Conservation (phyloP, 768 basidiomycete species). For the Lactarius tabidus region DNA sequence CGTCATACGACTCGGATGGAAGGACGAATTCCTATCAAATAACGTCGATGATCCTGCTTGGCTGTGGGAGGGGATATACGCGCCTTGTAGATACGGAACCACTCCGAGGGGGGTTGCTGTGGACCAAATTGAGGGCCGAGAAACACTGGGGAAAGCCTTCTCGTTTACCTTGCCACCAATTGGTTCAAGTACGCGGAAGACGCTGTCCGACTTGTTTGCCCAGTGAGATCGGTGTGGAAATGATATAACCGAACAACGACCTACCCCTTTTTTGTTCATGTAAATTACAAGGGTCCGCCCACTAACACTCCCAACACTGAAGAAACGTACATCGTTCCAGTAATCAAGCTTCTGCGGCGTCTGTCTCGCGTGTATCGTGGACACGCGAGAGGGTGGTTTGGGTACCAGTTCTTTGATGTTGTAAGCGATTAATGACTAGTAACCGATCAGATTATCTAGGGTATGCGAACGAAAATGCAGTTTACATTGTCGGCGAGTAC, state of each 20-base stretch:
- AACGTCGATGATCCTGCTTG: background rate
- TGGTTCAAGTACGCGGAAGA: conserved; percentile 97
- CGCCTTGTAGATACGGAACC: conserved; percentile 78
- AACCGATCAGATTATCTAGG: background rate
- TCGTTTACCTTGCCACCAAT: conserved; percentile 88
- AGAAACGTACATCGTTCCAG: conserved; percentile 93
- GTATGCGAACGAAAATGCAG: conserved; percentile 34
- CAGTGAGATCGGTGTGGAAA: conserved; percentile 17
- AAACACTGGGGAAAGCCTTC: conserved; percentile 59
- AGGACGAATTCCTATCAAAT: conserved; percentile 73
- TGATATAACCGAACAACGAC: conserved; percentile 27
- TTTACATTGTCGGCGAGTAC: too few relatives aligned
- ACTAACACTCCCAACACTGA: conserved; percentile 87
- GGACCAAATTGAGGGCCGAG: conserved; percentile 69
- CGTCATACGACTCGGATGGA: conserved; percentile 84
- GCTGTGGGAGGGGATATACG: conserved; percentile 10
- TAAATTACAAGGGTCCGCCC: conserved; percentile 89
- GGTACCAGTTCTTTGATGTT: conserved; percentile 98
- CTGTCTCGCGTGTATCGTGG: too few relatives aligned
- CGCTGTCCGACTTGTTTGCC: conserved; percentile 62
- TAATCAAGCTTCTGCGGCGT: too few relatives aligned
- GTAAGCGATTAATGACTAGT: conserved; percentile 82
- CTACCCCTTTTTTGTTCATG: conserved; percentile 90
- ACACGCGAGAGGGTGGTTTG: too few relatives aligned
- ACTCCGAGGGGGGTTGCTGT: too few relatives aligned